Evolutionary conservation across 306 rosid genomes (phyloP).

Genomic region (Crataegus laevigata): DNA sequence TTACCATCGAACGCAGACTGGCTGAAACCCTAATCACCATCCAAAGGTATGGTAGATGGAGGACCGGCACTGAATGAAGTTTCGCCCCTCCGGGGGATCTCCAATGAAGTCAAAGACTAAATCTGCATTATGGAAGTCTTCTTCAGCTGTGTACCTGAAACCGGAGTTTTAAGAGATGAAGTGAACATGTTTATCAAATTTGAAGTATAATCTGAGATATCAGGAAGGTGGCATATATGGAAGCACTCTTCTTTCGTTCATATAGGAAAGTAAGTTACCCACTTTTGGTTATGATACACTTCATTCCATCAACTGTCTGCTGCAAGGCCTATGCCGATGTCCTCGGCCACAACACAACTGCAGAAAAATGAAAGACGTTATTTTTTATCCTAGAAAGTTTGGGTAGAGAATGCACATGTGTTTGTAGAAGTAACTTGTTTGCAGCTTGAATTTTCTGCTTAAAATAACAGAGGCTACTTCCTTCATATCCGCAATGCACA

Average conservation of each 20-base stretch:
- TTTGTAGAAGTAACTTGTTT: not conserved
- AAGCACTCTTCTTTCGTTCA: not conserved
- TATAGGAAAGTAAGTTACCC: conserved; percentile 38
- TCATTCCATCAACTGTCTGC: conserved; percentile 91
- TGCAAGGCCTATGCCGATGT: conserved; percentile 92
- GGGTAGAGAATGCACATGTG: too few species aligned
- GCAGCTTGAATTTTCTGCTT: not conserved
- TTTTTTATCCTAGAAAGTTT: not conserved
- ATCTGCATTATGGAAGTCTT: conserved; percentile 80
- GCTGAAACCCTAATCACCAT: not conserved
- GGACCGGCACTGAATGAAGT: not conserved
- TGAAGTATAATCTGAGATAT: not conserved
- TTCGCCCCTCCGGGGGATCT: conserved; percentile 86
- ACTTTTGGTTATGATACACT: conserved; percentile 32
- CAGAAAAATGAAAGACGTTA: not conserved
- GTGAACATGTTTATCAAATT: not conserved
- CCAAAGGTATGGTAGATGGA: not conserved
- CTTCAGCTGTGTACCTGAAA: conserved; percentile 47
- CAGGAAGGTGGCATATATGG: not conserved
- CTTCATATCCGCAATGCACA: not conserved
- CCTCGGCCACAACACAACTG: conserved; percentile 92
- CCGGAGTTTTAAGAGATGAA: not conserved
- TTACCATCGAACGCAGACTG: too few species aligned
- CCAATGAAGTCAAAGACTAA: conserved; percentile 90
- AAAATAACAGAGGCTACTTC: not conserved